Evolutionary conservation across 345 rosid genomes (phyloP).

Genomic region (Arabidopsis arenosa): DNA sequence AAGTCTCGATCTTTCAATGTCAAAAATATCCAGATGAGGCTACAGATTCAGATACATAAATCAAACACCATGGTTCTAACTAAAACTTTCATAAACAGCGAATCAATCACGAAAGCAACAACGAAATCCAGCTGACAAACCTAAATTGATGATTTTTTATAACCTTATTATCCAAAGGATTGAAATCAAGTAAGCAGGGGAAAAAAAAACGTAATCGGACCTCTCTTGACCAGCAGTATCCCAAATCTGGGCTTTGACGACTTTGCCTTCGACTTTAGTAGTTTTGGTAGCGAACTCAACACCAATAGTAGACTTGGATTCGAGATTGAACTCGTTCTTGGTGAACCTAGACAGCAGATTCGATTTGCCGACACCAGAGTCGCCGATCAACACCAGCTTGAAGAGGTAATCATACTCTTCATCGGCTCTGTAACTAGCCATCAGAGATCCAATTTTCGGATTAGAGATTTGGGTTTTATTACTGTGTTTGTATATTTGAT

Average conservation of each 20-base stretch:
- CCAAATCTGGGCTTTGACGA: slow-evolving; percentile 52
- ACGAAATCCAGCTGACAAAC: background rate
- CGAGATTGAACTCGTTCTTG: slow-evolving; percentile 49
- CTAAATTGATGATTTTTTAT: too few species aligned
- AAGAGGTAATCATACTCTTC: slow-evolving; percentile 50
- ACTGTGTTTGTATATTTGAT: slow-evolving; percentile 7
- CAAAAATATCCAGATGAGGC: background rate
- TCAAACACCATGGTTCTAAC: slow-evolving; percentile 10
- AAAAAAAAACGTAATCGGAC: slow-evolving; percentile 14
- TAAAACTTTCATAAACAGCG: background rate
- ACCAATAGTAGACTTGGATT: slow-evolving; percentile 47
- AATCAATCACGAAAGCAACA: background rate
- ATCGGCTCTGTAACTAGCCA: slow-evolving; percentile 43
- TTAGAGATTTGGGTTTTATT: background rate
- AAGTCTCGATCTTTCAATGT: too few species aligned
- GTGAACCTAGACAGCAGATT: slow-evolving; percentile 48
- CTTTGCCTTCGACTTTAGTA: slow-evolving; percentile 35
- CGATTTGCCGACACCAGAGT: slow-evolving; percentile 48
- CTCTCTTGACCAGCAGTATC: slow-evolving; percentile 52
- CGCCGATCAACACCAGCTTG: slow-evolving; percentile 50
- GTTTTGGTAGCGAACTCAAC: slow-evolving; percentile 51
- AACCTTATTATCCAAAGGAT: background rate
- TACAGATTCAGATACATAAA: slow-evolving; percentile 9
- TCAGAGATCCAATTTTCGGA: slow-evolving; percentile 10
- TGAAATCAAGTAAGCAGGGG: slow-evolving; percentile 4